These are phyloP conservation scores for Dalechampia spathulata DNA, from an alignment of 441 rosid genomes.

Conservation along the genomic window DNA sequence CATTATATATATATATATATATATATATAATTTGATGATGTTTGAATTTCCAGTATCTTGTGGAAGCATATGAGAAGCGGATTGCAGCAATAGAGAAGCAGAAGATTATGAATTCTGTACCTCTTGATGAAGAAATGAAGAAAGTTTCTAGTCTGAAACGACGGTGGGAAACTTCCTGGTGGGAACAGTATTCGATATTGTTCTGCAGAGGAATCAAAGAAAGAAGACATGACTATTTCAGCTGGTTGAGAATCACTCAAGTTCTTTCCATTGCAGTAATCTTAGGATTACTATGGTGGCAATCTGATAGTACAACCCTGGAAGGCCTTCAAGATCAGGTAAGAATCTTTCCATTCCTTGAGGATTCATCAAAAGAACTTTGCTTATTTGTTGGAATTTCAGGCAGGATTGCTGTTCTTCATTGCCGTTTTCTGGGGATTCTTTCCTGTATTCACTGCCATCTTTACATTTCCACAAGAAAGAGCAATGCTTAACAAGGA, in stretches of 20 bases:
- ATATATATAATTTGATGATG: no score
- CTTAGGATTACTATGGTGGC: slow-evolving; percentile 97
- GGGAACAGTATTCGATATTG: slow-evolving; percentile 68
- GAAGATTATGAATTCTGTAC: slow-evolving; percentile 58
- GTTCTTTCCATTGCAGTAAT: slow-evolving; percentile 83
- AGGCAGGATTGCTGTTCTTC: slow-evolving; percentile 94
- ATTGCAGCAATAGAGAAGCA: slow-evolving; percentile 76
- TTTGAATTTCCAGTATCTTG: slow-evolving; percentile 73
- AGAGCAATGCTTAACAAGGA: slow-evolving; percentile 89
- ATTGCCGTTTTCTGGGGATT: slow-evolving; percentile 99
- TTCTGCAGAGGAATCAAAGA: slow-evolving; percentile 90
- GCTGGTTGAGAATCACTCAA: slow-evolving; percentile 94
- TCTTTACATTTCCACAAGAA: slow-evolving; percentile 98
- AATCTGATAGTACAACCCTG: slow-evolving; percentile 48
- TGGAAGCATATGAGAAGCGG: slow-evolving; percentile 74
- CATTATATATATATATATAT: no score
- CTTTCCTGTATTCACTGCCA: slow-evolving; percentile 95
- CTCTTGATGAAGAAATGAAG: slow-evolving; percentile 71
- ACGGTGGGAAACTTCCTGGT: slow-evolving; percentile 93
- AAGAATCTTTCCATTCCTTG: slow-evolving; percentile 2
- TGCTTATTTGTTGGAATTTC: slow-evolving; percentile 24
- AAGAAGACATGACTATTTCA: slow-evolving; percentile 82
- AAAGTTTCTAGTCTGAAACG: slow-evolving; percentile 49
- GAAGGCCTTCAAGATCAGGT: slow-evolving; percentile 89
- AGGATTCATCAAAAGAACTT: not conserved